These are phyloP conservation scores for Salix koriyanagi DNA, from an alignment of 345 rosid species.

Conservation along the genomic window DNA sequence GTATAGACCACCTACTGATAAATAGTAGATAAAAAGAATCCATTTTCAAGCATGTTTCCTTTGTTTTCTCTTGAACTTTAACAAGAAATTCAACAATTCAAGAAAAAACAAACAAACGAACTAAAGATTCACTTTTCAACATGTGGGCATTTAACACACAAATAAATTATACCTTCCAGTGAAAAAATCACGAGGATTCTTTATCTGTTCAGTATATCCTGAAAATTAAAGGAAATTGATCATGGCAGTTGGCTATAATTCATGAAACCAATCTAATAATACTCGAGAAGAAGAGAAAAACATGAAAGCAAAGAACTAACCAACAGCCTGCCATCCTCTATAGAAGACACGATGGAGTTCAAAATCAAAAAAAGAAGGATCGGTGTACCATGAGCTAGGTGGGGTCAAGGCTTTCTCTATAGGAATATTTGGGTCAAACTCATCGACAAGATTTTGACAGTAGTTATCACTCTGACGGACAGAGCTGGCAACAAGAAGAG, in stretches of 20 bases:
- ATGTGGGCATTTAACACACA: too few relatives aligned
- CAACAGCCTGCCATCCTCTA: conserved; percentile 84
- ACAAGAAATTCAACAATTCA: too few relatives aligned
- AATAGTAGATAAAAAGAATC: too few relatives aligned
- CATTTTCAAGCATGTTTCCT: too few relatives aligned
- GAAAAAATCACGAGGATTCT: conserved; percentile 61
- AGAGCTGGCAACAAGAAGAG: not conserved
- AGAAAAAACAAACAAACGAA: too few relatives aligned
- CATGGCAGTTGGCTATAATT: not conserved
- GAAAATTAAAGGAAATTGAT: conserved; percentile 10
- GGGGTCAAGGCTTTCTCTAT: conserved; percentile 71
- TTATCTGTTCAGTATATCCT: conserved; percentile 72
- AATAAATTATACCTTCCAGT: conserved; percentile 59
- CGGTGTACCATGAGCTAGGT: conserved; percentile 85
- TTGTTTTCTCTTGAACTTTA: too few relatives aligned
- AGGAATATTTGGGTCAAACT: conserved; percentile 61
- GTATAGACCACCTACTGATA: too few relatives aligned
- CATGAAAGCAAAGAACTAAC: conserved; percentile 29
- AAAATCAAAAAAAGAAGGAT: conserved; percentile 43
- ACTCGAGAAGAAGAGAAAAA: not conserved
- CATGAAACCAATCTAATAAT: too few relatives aligned
- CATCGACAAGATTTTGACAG: conserved; percentile 26
- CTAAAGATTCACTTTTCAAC: too few relatives aligned
- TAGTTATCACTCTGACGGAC: not conserved
- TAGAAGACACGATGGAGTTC: conserved; percentile 72